These are phyloP conservation scores for Cyclostephanos tholiformis DNA, from an alignment of 108 stramenopile species.

Conservation along the genomic window DNA sequence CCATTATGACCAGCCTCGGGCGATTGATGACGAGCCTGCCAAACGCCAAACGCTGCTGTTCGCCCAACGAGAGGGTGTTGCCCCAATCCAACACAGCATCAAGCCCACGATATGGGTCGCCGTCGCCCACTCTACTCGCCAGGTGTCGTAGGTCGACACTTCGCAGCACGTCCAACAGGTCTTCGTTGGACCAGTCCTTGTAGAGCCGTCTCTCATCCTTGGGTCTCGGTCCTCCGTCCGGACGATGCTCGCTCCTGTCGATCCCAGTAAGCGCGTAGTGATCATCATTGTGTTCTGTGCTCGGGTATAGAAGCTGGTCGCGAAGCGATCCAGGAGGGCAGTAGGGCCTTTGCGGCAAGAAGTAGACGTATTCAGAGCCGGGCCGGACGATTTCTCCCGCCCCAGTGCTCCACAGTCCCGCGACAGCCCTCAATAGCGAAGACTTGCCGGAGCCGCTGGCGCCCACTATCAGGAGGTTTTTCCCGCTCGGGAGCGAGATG, in stretches of 20 bases:
- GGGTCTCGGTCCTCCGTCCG: slow-evolving; percentile 24
- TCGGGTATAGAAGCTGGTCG: slow-evolving; percentile 82
- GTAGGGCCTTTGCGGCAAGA: slow-evolving; percentile 87
- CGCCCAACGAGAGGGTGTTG: slow-evolving; percentile 75
- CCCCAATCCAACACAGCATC: slow-evolving; percentile 65
- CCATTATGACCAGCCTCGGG: slow-evolving; percentile 69
- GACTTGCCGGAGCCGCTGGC: slow-evolving; percentile 64
- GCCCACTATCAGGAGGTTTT: slow-evolving; percentile 74
- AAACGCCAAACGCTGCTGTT: slow-evolving; percentile 80
- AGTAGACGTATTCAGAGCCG: slow-evolving; percentile 63
- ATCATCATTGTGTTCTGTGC: slow-evolving; percentile 31
- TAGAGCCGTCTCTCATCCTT: slow-evolving; percentile 28
- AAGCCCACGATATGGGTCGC: slow-evolving; percentile 46
- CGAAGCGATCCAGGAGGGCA: slow-evolving; percentile 79
- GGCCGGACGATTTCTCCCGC: slow-evolving; percentile 69
- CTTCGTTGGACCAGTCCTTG: slow-evolving; percentile 48
- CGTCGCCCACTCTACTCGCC: slow-evolving; percentile 52
- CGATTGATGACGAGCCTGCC: slow-evolving; percentile 66
- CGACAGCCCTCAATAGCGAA: slow-evolving; percentile 72
- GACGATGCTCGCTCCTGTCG: slow-evolving; percentile 25
- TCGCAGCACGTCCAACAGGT: slow-evolving; percentile 39
- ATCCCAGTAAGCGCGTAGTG: slow-evolving; percentile 23
- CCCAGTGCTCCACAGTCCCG: slow-evolving; percentile 83
- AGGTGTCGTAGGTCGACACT: slow-evolving; percentile 53
- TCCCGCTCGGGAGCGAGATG: slow-evolving; percentile 45